Base-by-base conservation (phyloP, 192 early-diverging fungal species). In the Coemansia nantahalensis region DNA sequence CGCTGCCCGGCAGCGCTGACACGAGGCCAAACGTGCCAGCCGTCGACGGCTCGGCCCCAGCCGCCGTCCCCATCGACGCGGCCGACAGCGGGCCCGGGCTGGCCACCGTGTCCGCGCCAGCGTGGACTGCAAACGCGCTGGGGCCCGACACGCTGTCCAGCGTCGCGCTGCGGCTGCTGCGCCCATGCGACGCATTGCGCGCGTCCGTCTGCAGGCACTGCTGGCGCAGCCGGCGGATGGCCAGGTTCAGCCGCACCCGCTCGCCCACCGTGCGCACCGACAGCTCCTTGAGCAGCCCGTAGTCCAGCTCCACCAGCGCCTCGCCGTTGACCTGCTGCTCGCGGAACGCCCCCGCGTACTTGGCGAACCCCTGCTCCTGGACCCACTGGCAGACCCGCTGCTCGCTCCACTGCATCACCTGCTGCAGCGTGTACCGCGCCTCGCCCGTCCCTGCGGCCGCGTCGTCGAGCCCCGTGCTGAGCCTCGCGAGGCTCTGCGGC, bases 301-400 rank as follows among this genome's bases (percentile, higher is more conserved):
- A 88, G 69, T 90, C 85, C 3, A 97, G 77, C 67, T 94, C 92
- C 5, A 90, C 66, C 45, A 97, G 68, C 7, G 88, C 79, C 18
- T 85, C 81, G n/a, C 94, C 94, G 13, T 73, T 89, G 39, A 97
- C 85, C 45, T 86, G 58, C 65, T 94, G 84, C 24, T 90, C 84
- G 79, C 70, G 48, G 51, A 83, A 83, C 13, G 64, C 30, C 26
- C 48, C 39, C 37, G 77, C 79, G 52, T 80, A 80, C 51, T 72
- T 70, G 38, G 56, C 50, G 54, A 83, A 76, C 15, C 75, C 66
- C 36, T 79, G 65, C 41, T 83, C 81, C 21, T 71, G 62, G 8
- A 83, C 56, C 81, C 81, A 83, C 34, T 65, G 59, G 50, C 72
- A 59, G 30, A 83, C 81, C 17, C 73, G 77, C 31, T 48, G 48